These are phyloP conservation scores for Macrophomina tecta DNA, from an alignment of 2,329 filamentous ascomycete genomes.

Conservation along the genomic window DNA sequence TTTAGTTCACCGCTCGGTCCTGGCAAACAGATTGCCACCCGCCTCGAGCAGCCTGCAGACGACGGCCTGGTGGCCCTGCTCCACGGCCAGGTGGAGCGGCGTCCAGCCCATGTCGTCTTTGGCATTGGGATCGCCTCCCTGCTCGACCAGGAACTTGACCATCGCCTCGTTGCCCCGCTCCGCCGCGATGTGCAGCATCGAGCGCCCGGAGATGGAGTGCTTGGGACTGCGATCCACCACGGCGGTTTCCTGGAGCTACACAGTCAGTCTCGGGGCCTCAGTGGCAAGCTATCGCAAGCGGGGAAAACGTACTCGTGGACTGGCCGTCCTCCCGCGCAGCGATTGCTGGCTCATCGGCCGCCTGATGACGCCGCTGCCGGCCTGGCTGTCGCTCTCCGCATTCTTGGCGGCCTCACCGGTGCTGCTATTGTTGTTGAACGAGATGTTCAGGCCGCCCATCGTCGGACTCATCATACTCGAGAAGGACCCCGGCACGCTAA, in stretches of 20 bases:
- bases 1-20: not conserved
- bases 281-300: not conserved
- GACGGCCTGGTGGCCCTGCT: not conserved
- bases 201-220: not conserved
- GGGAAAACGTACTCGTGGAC: not conserved
- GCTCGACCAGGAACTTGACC: constrained; percentile 12
- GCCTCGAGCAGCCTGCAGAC: constrained; percentile 2
- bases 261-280: not conserved
- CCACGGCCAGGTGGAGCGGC: constrained; percentile 6
- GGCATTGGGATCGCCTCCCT: constrained; percentile 14
- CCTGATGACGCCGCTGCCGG: not conserved
- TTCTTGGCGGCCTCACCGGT: not conserved
- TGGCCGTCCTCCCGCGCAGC: not conserved
- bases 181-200: constrained; percentile 11
- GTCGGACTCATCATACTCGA: not conserved
- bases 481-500: not conserved
- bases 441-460: constrained; percentile 5
- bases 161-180: constrained; percentile 15
- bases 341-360: not conserved
- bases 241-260: not conserved
- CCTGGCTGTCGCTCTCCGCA: not conserved
- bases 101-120: constrained; percentile 1
- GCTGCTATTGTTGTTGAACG: not conserved
- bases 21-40: not conserved
- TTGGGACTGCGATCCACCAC: not conserved